Evolutionary conservation across 176 grass and related monocot genomes (phyloP), one percentile per base, ranked within the genome.

Genomic region (Musa schizocarpa): DNA sequence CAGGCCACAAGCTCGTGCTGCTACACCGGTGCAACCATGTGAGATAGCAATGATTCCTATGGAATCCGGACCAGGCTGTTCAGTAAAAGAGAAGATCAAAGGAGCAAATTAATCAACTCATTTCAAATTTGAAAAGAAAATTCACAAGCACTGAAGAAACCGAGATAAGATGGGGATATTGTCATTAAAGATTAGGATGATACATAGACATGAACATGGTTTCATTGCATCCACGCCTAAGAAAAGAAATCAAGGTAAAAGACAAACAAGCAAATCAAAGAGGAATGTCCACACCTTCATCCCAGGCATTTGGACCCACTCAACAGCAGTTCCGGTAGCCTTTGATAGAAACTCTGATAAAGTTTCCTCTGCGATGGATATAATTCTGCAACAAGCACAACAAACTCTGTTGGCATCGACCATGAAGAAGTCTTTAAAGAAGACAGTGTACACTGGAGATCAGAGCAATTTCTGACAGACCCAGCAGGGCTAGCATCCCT

Each of bases 51-150:
- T 86, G 91, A 94, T 99, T 99, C 96, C 96, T 87, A 89, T 92
- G 85, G 96, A 99, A 99, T 99, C 96, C 91, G 96, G 96, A 99
- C 96, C 96, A 99, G 96, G 96, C 96, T 99, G 86, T 63, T 80
- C 49, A 62, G 24, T 49, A 68, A 11, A 65, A 1, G 13, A 70
- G 29, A 43, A 20, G 29, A 57, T 13, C 9, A 58, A 27, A 70
- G 22, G 27, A 79, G 8, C 13, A 48, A 13, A 77, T 53, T 1
- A 67, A 9, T 34, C n/a, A 21, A 9, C 43, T 63, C 29, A 14
- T 61, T 14, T 11, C 14, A 76, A 63, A 63, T 3, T 62, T 25
- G 10, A 55, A 21, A 22, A 63, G 20, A 9, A 22, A 69, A 48
- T 9, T 34, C 29, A 34, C 29, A 34, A 34, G 29, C 29, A 34